These are phyloP conservation scores for Diplodia corticola DNA, from an alignment of 2,329 filamentous ascomycete species.

Conservation along the genomic window DNA sequence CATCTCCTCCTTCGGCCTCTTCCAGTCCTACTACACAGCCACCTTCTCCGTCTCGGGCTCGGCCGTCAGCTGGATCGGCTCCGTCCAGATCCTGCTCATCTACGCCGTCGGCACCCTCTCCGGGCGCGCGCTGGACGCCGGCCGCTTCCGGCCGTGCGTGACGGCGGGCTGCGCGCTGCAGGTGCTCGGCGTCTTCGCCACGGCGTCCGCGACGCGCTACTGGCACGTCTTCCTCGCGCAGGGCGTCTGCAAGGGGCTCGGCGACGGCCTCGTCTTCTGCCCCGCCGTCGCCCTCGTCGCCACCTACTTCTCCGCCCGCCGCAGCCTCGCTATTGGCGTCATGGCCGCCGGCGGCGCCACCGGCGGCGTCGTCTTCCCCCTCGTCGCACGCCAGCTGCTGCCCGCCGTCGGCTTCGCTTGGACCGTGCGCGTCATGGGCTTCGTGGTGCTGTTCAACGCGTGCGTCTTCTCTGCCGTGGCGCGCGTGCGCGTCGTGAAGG, in stretches of 20 bases:
- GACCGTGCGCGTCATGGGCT: slow-evolving; percentile 39
- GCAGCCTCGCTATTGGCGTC: slow-evolving; percentile 37
- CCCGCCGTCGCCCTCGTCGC: slow-evolving; percentile 40
- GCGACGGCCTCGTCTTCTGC: slow-evolving; percentile 45
- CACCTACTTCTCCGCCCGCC: slow-evolving; percentile 38
- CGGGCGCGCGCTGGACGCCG: slow-evolving; percentile 47
- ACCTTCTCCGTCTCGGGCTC: slow-evolving; percentile 36
- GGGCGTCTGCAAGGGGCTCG: slow-evolving; percentile 49
- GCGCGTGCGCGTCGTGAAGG: slow-evolving; percentile 48
- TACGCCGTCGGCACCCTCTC: slow-evolving; percentile 46
- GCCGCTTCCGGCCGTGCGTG: slow-evolving; percentile 43
- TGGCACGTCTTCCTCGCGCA: slow-evolving; percentile 54
- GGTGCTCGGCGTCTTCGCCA: slow-evolving; percentile 47
- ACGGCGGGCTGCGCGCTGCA: slow-evolving; percentile 41
- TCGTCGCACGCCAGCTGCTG: slow-evolving; percentile 26
- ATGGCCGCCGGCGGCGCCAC: slow-evolving; percentile 27
- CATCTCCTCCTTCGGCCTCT: slow-evolving; percentile 58
- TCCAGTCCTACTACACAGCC: slow-evolving; percentile 54
- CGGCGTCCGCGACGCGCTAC: slow-evolving; percentile 43
- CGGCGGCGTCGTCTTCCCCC: slow-evolving; percentile 28
- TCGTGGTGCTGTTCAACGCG: slow-evolving; percentile 42
- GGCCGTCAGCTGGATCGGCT: slow-evolving; percentile 53
- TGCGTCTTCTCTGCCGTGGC: slow-evolving; percentile 37
- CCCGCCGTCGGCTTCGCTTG: slow-evolving; percentile 27
- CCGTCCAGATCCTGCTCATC: slow-evolving; percentile 48